These are phyloP conservation scores for Ganoderma resinaceum DNA, from an alignment of 1,284 basidiomycete genomes.

Conservation along the genomic window DNA sequence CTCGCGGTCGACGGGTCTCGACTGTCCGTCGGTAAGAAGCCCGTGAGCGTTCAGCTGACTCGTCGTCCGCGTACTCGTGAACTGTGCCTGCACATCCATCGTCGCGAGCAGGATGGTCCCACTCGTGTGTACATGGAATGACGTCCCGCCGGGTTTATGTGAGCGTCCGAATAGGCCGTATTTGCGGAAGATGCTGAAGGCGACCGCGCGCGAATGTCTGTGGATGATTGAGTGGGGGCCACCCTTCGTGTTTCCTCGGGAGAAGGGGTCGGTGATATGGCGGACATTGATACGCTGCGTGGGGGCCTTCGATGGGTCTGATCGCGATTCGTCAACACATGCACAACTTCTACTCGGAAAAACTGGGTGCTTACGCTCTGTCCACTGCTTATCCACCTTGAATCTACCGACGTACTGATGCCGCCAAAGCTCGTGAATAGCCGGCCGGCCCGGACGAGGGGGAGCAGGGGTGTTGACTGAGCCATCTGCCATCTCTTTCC, in stretches of 20 bases:
- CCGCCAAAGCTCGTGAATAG: conserved; percentile 70
- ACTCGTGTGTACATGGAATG: conserved; percentile 48
- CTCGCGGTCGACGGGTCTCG: conserved; percentile 6
- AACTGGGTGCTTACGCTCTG: conserved; percentile 50
- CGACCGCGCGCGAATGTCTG: conserved; percentile 77
- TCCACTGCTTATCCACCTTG: conserved; percentile 59
- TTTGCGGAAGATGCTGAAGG: conserved; percentile 77
- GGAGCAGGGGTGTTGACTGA: conserved; percentile 28
- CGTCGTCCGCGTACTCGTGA: conserved; percentile 80
- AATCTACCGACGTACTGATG: conserved; percentile 71
- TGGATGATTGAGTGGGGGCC: conserved; percentile 75
- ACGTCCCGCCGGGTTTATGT: conserved; percentile 26
- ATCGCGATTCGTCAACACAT: conserved; percentile 36
- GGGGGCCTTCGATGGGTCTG: conserved; percentile 60
- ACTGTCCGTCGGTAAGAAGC: conserved; percentile 55
- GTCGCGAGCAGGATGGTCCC: conserved; percentile 70
- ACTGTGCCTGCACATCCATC: conserved; percentile 75
- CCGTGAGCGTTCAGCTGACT: conserved; percentile 72
- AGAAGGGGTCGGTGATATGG: conserved; percentile 59
- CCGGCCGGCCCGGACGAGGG: conserved; percentile 39
- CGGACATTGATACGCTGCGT: conserved; percentile 73
- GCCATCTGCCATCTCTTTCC: conserved; percentile 57
- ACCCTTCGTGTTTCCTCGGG: conserved; percentile 47
- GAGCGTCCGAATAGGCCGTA: conserved; percentile 49
- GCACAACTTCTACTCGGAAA: conserved; percentile 6